phyloP scores from a whole-genome alignment of 495 filamentous ascomycete species.

The Tuber aestivum region DNA sequence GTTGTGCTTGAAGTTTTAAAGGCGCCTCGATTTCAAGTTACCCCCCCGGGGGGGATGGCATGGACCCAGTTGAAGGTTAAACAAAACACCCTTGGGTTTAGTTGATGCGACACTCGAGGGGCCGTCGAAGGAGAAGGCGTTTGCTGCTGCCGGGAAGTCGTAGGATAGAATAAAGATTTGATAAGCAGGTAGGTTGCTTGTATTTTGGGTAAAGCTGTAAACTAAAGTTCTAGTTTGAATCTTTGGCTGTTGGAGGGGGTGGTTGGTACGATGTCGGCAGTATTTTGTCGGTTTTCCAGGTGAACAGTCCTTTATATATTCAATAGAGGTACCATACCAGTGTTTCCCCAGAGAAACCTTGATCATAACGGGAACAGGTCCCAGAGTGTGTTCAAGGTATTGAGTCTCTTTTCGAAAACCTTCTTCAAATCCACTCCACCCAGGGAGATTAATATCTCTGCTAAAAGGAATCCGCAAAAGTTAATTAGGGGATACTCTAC shows the following conservation, averaged over 20 bases:
- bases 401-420: neutral
- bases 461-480: neutral
- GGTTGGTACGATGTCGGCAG: neutral
- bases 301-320: neutral
- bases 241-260: neutral
- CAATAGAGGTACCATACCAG: neutral
- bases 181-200: neutral
- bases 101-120: conserved; percentile 49
- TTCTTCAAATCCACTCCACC: neutral
- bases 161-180: neutral
- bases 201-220: neutral
- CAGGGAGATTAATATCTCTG: neutral
- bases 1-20: conserved; percentile 64
- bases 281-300: neutral
- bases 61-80: conserved; percentile 48
- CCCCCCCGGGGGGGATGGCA: conserved; percentile 58
- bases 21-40: conserved; percentile 58
- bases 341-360: neutral
- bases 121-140: conserved; percentile 55
- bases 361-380: neutral
- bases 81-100: conserved; percentile 53
- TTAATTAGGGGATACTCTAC: neutral
- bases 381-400: neutral
- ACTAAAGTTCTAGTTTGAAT: neutral
- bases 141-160: conserved; percentile 10